Evolutionary conservation across 2,329 filamentous ascomycete species (phyloP).

Genomic region (Xylaria sp.): DNA sequence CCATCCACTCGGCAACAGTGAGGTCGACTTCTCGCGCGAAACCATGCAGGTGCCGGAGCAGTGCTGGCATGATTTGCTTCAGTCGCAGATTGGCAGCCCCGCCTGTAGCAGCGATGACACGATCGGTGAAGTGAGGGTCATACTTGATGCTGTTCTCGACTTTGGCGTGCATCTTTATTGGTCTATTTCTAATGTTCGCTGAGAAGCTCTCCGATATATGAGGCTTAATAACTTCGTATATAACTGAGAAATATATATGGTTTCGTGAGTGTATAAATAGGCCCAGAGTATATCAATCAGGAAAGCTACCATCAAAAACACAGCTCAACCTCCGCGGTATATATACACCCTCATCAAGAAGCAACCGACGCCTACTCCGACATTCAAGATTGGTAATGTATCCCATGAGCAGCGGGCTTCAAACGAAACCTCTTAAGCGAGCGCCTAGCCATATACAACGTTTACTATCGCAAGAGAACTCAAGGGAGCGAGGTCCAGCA

Average conservation of each 20-base stretch:
- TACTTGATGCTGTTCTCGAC: constrained; percentile 13
- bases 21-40: constrained; percentile 84
- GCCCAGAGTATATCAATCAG: too few species aligned
- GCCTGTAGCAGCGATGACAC: constrained; percentile 79
- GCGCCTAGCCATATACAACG: too few species aligned
- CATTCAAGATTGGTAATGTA: too few species aligned
- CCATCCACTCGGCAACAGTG: constrained; percentile 82
- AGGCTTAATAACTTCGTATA: not conserved
- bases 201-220: not conserved
- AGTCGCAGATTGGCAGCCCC: constrained; percentile 76
- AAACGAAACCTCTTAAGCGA: too few species aligned
- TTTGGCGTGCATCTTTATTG: constrained; percentile 2
- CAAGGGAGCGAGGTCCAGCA: constrained; percentile 16
- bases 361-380: too few species aligned
- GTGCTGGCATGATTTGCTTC: constrained; percentile 72
- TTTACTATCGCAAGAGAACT: not conserved
- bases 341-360: too few species aligned
- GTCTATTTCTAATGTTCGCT: not conserved
- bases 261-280: not conserved
- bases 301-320: too few species aligned
- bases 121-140: constrained; percentile 70
- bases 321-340: too few species aligned
- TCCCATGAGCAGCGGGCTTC: too few species aligned
- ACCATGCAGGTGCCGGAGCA: constrained; percentile 82
- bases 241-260: not conserved